phyloP scores from a whole-genome alignment of 345 rosid genomes.

The Corymbia maculata region DNA sequence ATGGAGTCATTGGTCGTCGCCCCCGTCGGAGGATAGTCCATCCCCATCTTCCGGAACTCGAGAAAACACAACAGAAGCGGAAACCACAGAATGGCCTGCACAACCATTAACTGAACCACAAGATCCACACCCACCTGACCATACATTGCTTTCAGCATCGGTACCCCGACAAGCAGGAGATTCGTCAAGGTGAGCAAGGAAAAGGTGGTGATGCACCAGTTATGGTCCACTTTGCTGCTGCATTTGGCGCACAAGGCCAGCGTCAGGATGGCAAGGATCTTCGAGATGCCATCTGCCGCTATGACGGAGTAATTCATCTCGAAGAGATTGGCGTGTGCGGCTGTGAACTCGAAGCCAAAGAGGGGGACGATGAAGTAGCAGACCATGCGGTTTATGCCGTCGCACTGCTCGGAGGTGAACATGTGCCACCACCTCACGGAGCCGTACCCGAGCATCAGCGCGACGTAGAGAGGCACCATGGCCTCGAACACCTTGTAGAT shows the following conservation, averaged over 20 bases:
- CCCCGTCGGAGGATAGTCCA: not conserved
- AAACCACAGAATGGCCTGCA: slow-evolving; percentile 72
- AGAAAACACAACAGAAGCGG: slow-evolving; percentile 58
- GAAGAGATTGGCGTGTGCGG: slow-evolving; percentile 66
- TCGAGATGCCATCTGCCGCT: slow-evolving; percentile 59
- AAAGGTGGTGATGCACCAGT: slow-evolving; percentile 81
- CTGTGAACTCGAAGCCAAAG: slow-evolving; percentile 64
- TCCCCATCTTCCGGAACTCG: slow-evolving; percentile 38
- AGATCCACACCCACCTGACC: slow-evolving; percentile 64
- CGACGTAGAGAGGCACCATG: slow-evolving; percentile 74
- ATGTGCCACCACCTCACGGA: slow-evolving; percentile 88
- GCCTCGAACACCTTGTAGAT: slow-evolving; percentile 72
- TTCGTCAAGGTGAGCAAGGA: slow-evolving; percentile 63
- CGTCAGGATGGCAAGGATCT: slow-evolving; percentile 39
- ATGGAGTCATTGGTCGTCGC: too few species aligned
- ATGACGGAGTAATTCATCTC: slow-evolving; percentile 59
- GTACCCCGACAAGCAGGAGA: slow-evolving; percentile 67
- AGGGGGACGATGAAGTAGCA: slow-evolving; percentile 83
- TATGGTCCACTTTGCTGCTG: slow-evolving; percentile 51
- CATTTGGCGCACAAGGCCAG: slow-evolving; percentile 59
- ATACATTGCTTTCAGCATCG: slow-evolving; percentile 64
- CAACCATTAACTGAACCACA: slow-evolving; percentile 56
- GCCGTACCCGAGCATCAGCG: slow-evolving; percentile 71
- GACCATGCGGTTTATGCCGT: slow-evolving; percentile 65
- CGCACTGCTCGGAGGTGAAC: slow-evolving; percentile 65